phyloP scores from a whole-genome alignment of 2,329 filamentous ascomycete species.

The Magnaporthales sp. region DNA sequence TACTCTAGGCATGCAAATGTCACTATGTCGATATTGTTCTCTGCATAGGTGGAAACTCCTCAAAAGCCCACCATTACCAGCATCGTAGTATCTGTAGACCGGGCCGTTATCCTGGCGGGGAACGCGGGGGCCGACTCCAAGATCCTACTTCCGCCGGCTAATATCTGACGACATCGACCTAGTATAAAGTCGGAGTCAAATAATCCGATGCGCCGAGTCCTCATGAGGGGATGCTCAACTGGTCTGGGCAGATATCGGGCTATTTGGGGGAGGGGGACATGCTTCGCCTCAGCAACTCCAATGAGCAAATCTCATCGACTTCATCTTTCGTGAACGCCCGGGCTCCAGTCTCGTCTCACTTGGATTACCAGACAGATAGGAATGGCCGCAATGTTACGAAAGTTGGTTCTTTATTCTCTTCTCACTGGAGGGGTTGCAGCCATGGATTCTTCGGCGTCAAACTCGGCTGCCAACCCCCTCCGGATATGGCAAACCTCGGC shows the following conservation, averaged over 20 bases:
- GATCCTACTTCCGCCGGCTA: neutral
- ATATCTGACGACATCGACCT: neutral
- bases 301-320: neutral
- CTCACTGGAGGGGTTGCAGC: neutral
- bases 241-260: neutral
- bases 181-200: neutral
- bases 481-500: neutral
- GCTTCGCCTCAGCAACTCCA: neutral
- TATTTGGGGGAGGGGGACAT: neutral
- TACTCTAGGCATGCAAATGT: no score
- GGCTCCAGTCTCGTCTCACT: neutral
- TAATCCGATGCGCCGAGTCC: neutral
- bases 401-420: neutral
- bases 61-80: no score
- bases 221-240: neutral
- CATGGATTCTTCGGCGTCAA: neutral
- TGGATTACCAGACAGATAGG: neutral
- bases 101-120: neutral
- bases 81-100: neutral
- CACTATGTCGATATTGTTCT: no score
- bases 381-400: neutral
- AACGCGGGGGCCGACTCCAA: neutral
- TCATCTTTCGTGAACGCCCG: neutral
- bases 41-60: no score
- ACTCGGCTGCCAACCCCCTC: conserved; percentile 1